Percentiles rank a stretch among this genome's conserved stretches.
phyloP scores from a whole-genome alignment of 2,329 filamentous ascomycete genomes.

The Fusarium phyllophilum region DNA sequence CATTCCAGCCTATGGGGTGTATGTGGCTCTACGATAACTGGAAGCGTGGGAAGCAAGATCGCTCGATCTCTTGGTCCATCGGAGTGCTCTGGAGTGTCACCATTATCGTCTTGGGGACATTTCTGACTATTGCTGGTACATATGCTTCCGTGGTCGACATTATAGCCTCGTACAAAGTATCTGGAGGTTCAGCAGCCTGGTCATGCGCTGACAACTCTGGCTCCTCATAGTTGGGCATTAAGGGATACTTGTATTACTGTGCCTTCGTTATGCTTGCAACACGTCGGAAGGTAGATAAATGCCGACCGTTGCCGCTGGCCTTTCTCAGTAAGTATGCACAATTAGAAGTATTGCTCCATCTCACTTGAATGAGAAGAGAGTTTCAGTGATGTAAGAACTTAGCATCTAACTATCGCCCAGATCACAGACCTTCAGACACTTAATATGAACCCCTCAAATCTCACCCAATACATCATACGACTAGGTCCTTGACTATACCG shows the following conservation, averaged over 20 bases:
- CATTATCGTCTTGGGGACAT: slow-evolving; percentile 34
- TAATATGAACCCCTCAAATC: too few species aligned
- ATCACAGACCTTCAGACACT: too few species aligned
- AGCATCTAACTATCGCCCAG: too few species aligned
- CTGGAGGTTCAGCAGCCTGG: slow-evolving; percentile 51
- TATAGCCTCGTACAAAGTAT: slow-evolving; percentile 48
- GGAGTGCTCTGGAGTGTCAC: slow-evolving; percentile 9
- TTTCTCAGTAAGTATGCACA: neutral
- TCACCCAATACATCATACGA: too few species aligned
- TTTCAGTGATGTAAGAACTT: too few species aligned
- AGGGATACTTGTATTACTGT: accelerated
- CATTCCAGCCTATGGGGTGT: slow-evolving; percentile 42
- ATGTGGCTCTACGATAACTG: slow-evolving; percentile 46
- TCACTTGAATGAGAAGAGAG: too few species aligned
- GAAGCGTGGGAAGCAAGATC: slow-evolving; percentile 3
- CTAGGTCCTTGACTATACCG: too few species aligned
- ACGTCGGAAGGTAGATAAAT: too few species aligned
- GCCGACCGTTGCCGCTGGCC: accelerated
- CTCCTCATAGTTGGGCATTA: neutral
- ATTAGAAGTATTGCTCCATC: too few species aligned
- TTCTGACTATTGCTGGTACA: slow-evolving; percentile 56
- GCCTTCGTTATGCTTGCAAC: accelerated
- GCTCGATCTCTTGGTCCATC: neutral
- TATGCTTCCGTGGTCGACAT: slow-evolving; percentile 54
- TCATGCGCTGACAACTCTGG: slow-evolving; percentile 57